These are phyloP conservation scores for Arabis alpina DNA, from an alignment of 345 rosid genomes.

Conservation along the genomic window DNA sequence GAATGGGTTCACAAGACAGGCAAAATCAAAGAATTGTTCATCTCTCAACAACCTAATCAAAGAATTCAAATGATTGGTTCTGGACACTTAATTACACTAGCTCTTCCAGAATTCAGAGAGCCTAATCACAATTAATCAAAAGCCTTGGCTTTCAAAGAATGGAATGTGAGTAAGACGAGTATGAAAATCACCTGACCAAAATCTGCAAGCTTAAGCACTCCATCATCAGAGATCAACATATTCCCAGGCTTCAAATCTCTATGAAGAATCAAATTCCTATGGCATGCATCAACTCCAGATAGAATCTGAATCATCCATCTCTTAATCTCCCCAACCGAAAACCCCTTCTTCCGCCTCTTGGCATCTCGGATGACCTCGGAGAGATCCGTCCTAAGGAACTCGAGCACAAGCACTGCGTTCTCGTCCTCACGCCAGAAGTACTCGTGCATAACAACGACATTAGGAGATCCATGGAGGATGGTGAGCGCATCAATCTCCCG, in stretches of 20 bases:
- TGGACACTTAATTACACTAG: not conserved
- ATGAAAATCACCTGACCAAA: conserved; percentile 80
- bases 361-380: conserved; percentile 65
- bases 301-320: conserved; percentile 96
- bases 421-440: conserved; percentile 95
- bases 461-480: conserved; percentile 68
- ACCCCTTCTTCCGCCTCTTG: conserved; percentile 51
- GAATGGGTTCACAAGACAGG: not conserved
- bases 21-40: not conserved
- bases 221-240: conserved; percentile 75
- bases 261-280: conserved; percentile 78
- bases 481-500: conserved; percentile 92
- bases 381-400: conserved; percentile 79
- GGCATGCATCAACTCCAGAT: conserved; percentile 75
- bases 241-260: conserved; percentile 95
- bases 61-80: not conserved
- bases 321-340: conserved; percentile 66
- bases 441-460: conserved; percentile 80
- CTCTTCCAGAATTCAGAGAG: not conserved
- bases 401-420: conserved; percentile 92
- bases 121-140: not conserved
- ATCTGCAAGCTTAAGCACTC: conserved; percentile 91
- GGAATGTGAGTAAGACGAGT: not conserved
- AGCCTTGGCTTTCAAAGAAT: conserved; percentile 1
- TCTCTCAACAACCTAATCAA: not conserved